Evolutionary conservation across 805 yeast genomes (phyloP), one percentile per base, ranked within the genome.

Genomic region (Pichia nanzhaoensis): DNA sequence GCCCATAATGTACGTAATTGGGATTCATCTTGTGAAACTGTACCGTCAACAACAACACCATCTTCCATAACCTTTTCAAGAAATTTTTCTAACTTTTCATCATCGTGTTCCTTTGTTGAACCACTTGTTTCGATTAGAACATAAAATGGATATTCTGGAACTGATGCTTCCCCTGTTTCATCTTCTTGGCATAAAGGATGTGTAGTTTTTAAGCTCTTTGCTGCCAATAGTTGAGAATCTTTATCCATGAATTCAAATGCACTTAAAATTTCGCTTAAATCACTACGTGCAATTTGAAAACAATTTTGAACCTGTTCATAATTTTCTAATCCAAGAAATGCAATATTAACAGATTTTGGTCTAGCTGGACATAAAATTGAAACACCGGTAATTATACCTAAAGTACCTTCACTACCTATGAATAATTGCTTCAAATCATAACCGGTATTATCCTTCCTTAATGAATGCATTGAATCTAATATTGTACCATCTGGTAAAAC

Each of bases 41-140:
- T 90, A 58, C 99, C 99, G 64, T 93, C 98, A n/a, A 73, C 70
- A 28, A 93, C 90, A 39, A 80, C 63, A 42, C 83, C 98, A 27
- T 77, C 75, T 63, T 85, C 96, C 88, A 93, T 84, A 14, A 82
- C 83, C 27, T 69, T 69, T 54, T 89, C 98, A 59, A 93, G 71
- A 64, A 93, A 93, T 0, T 75, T 61, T 61, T 88, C 95, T 46
- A 93, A 73, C 65, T 93, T 93, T 52, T 79, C 90, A 64, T 85
- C 91, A 61, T 93, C 98, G 58, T 93, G 99, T 35, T 84, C 95
- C 55, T 84, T 82, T 61, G 84, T 85, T 5, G 97, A 88, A 8
- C 99, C 99, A n/a, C 93, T 80, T 12, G 96, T 91, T 70, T 93
- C 99, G 55, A 93, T 88, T 50, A 93, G 72, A 2, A 93, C 81